These are phyloP conservation scores for Citrus maxima DNA, from an alignment of 345 rosid genomes.

Conservation along the genomic window DNA sequence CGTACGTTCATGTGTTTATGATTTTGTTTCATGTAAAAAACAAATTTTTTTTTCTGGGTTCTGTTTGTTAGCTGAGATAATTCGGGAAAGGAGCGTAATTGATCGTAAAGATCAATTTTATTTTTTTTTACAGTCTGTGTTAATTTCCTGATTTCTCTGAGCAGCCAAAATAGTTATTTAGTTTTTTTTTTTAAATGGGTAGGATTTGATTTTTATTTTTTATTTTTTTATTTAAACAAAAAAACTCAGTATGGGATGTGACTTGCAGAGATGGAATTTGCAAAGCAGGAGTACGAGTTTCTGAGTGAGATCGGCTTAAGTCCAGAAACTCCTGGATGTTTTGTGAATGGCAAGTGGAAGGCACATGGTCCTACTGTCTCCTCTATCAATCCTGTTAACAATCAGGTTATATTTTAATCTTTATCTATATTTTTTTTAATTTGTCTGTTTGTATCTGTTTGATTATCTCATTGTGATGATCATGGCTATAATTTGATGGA, in stretches of 20 bases:
- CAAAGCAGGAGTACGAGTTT: conserved; percentile 59
- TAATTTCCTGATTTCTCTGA: not conserved
- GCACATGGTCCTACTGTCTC: conserved; percentile 65
- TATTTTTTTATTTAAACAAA: not conserved
- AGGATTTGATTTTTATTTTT: not conserved
- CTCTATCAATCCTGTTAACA: conserved; percentile 72
- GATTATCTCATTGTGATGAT: not conserved
- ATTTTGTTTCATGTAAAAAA: not conserved
- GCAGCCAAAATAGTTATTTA: not conserved
- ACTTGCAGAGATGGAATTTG: conserved; percentile 64
- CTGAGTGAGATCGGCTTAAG: conserved; percentile 76
- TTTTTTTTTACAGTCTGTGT: not conserved
- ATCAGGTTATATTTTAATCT: conserved; percentile 54
- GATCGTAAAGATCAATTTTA: not conserved
- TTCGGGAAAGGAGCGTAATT: not conserved
- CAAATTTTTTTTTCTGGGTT: not conserved
- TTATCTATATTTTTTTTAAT: not conserved
- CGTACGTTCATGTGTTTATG: not conserved
- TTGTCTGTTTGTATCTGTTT: not conserved
- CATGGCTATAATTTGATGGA: not conserved
- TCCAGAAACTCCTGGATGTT: conserved; percentile 62
- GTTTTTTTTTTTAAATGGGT: not conserved
- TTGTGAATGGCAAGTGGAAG: conserved; percentile 74
- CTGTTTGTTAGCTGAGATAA: conserved; percentile 4
- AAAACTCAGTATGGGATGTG: not conserved